Evolutionary conservation across 306 rosid genomes (phyloP).

Genomic region (Adenanthera pavonina): DNA sequence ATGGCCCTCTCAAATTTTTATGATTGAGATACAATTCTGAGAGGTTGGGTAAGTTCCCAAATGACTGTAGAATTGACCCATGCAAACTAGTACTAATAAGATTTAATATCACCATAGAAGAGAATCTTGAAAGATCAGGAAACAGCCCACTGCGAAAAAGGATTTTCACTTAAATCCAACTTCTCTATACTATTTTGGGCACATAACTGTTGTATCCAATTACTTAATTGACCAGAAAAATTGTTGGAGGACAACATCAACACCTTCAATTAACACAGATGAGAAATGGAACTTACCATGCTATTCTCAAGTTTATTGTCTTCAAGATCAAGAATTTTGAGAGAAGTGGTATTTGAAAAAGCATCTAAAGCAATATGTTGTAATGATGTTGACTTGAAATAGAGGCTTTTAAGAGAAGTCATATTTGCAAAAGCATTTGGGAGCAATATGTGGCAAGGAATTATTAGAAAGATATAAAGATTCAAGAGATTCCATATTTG

Average conservation of each 20-base stretch:
- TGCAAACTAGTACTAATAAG: background rate
- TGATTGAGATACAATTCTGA: background rate
- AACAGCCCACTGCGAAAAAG: background rate
- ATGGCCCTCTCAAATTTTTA: conserved; percentile 17
- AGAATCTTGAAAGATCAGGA: background rate
- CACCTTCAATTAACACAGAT: conserved; percentile 23
- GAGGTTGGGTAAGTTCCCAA: background rate
- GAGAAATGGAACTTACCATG: background rate
- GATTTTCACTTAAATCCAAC: conserved; percentile 15
- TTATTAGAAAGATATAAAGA: background rate
- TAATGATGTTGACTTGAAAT: too few species aligned
- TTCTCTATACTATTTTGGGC: conserved; percentile 5
- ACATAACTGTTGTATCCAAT: conserved; percentile 25
- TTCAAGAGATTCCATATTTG: too few species aligned
- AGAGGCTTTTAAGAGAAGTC: too few species aligned
- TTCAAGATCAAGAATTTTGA: background rate
- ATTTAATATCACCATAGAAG: background rate
- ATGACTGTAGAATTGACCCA: conserved; percentile 1
- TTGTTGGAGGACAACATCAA: background rate
- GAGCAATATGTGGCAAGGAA: background rate
- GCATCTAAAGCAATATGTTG: background rate
- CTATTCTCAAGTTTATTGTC: background rate
- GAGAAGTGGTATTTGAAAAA: background rate
- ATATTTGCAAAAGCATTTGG: too few species aligned
- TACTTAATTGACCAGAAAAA: background rate